phyloP scores from a whole-genome alignment of 352 stramenopile genomes.

The Globisporangium nagaii region DNA sequence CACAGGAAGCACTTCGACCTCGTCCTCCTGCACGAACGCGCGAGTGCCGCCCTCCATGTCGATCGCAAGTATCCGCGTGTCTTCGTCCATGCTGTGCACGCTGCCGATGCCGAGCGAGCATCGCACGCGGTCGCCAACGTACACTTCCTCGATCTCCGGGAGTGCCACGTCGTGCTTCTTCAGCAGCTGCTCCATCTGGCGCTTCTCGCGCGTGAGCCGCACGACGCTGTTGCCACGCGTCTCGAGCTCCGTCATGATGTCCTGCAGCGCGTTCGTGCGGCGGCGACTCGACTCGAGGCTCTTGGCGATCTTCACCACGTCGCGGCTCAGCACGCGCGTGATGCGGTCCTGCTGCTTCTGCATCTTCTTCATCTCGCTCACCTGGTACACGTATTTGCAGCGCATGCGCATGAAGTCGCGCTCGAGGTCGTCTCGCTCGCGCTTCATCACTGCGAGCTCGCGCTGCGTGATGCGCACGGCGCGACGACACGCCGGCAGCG shows the following conservation, averaged over 20 bases:
- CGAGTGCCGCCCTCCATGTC: conserved; percentile 32
- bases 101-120: conserved; percentile 37
- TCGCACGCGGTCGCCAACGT: conserved; percentile 50
- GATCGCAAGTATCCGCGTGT: conserved; percentile 36
- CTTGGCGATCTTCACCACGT: conserved; percentile 48
- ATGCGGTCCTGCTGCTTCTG: conserved; percentile 67
- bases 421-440: conserved; percentile 75
- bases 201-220: conserved; percentile 59
- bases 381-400: conserved; percentile 53
- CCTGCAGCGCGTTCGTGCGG: conserved; percentile 64
- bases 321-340: conserved; percentile 30
- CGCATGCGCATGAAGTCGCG: conserved; percentile 64
- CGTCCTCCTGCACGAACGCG: conserved; percentile 55
- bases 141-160: conserved; percentile 60
- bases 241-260: conserved; percentile 81
- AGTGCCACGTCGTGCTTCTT: conserved; percentile 31
- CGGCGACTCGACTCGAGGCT: conserved; percentile 61
- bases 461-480: conserved; percentile 73
- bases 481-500: conserved; percentile 52
- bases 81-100: conserved; percentile 35
- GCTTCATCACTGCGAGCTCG: conserved; percentile 58
- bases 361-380: conserved; percentile 62
- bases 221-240: conserved; percentile 42
- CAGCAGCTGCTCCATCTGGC: conserved; percentile 46
- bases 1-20: conserved; percentile 44